A percentile compares a stretch with the other conserved stretches of the same genome.
phyloP scores from a whole-genome alignment of 352 stramenopile species.

The Phytophthora hybrid region DNA sequence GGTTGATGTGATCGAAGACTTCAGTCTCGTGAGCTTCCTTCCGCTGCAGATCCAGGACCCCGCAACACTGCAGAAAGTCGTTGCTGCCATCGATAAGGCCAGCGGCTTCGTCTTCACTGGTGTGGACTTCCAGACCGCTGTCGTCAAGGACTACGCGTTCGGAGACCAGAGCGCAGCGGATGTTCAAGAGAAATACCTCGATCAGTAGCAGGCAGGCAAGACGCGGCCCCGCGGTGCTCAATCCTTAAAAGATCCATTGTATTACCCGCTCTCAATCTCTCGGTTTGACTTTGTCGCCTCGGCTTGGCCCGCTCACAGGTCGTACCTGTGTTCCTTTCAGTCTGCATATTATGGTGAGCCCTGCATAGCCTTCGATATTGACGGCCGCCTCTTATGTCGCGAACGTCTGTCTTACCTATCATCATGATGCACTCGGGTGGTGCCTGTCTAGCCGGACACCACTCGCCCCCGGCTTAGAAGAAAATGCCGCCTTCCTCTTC shows the following conservation, averaged over 20 bases:
- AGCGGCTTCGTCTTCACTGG: slow-evolving; percentile 86
- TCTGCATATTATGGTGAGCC: slow-evolving; percentile 19
- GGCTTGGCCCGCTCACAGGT: neutral
- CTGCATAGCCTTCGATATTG: slow-evolving; percentile 19
- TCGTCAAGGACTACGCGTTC: slow-evolving; percentile 79
- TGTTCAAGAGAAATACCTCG: slow-evolving; percentile 80
- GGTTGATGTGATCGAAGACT: slow-evolving; percentile 89
- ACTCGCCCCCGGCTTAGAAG: slow-evolving; percentile 59
- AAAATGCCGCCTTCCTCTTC: slow-evolving; percentile 85
- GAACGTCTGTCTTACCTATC: slow-evolving; percentile 24
- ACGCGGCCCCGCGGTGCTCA: slow-evolving; percentile 3
- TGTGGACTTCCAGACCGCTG: slow-evolving; percentile 81
- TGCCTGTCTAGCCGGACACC: slow-evolving; percentile 21
- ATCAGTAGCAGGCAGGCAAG: slow-evolving; percentile 34
- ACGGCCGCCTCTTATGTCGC: slow-evolving; percentile 22
- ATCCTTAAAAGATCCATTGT: slow-evolving; percentile 45
- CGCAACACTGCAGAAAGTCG: slow-evolving; percentile 65
- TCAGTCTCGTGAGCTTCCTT: slow-evolving; percentile 86
- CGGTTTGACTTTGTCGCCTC: slow-evolving; percentile 20
- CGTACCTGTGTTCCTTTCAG: slow-evolving; percentile 16
- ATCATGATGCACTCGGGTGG: slow-evolving; percentile 12
- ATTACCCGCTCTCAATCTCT: slow-evolving; percentile 34
- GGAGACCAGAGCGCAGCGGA: slow-evolving; percentile 63
- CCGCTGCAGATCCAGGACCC: slow-evolving; percentile 85
- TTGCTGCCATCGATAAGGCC: slow-evolving; percentile 84